Percentiles rank a stretch among this genome's conserved stretches.
These are phyloP conservation scores for Yamadazyma epiphylla DNA, from an alignment of 1,139 yeast genomes.

Conservation along the genomic window DNA sequence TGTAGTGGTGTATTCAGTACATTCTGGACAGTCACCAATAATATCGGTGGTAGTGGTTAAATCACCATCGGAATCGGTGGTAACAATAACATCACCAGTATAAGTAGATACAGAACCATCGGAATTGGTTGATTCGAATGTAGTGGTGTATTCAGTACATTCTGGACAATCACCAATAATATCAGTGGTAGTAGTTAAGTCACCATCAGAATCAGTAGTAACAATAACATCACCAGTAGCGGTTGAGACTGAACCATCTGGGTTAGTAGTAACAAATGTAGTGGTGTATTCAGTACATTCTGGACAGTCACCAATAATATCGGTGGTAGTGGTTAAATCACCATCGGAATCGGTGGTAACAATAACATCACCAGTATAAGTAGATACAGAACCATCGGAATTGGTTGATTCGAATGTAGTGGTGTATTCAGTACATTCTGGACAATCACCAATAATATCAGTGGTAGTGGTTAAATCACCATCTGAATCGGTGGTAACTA, in stretches of 20 bases:
- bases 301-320: constrained; percentile 3
- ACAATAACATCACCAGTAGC: constrained; percentile 9
- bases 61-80: constrained; percentile 7
- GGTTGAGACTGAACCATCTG: constrained; percentile 11
- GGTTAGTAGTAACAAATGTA: constrained; percentile 10
- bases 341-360: constrained; percentile 6
- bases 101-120: constrained; percentile 3
- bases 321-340: constrained; percentile 6
- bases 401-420: constrained; percentile 5
- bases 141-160: constrained; percentile 7
- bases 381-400: constrained; percentile 3
- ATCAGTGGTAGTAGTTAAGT: constrained; percentile 6
- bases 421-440: constrained; percentile 4
- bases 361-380: constrained; percentile 5
- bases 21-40: constrained; percentile 8
- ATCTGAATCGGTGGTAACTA: constrained; percentile 10
- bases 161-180: constrained; percentile 6
- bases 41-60: constrained; percentile 5
- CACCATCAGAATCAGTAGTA: constrained; percentile 3
- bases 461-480: constrained; percentile 11
- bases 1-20: constrained; percentile 11
- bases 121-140: constrained; percentile 3
- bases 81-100: constrained; percentile 6
- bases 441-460: constrained; percentile 5
- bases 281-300: constrained; percentile 8